Base-by-base conservation (phyloP, 371 early-diverging fungal species). In the Mortierella sp. region DNA sequence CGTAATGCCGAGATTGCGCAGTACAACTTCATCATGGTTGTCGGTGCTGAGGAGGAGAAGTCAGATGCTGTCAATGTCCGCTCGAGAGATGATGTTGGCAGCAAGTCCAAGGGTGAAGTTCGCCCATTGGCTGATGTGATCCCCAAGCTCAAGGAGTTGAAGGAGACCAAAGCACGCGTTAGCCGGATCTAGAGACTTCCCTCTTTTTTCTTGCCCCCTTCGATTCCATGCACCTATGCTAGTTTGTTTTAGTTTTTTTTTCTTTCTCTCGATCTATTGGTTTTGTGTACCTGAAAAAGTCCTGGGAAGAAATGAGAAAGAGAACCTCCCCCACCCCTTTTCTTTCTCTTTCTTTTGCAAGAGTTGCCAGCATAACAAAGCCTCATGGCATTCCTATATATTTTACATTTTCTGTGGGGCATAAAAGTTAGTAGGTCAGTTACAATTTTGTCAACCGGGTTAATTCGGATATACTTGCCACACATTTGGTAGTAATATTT, bases 21-120 rank as follows among this genome's bases (percentile, higher is more conserved):
- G 67, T 99, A 93, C 85, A 96, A 97, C 88, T 92, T 93, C 76
- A 94, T 92, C 82, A 84, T 92, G 68, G 87, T 87, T 62, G 99
- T 99, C 45, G 99, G 99, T 57, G 90, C 88, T 37, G 94, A 97
- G 81, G 99, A 99, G 84, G 87, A 87, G 79, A 80, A 86, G 18
- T 90, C 91, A 43, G 74, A 88, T 28, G 91, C 94, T 12, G 98
- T 99, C 74, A 99, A 99, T 75, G 92, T 95, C 66, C 94, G 98
- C 59, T 90, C 91, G 85, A 88, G 96, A 37, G 96, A 96, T 75
- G 94, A 94, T 72, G 88, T 89, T 4, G 93, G 90, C 57, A 88
- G 92, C 71, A 95, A 94, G 86, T 88, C 87, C 60, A 94, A 93
- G 87, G 92, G 92, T 58, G 84, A 93, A 81, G 93, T 92, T 37